phyloP scores from a whole-genome alignment of 441 rosid genomes.

The Rhodomyrtus psidioides region DNA sequence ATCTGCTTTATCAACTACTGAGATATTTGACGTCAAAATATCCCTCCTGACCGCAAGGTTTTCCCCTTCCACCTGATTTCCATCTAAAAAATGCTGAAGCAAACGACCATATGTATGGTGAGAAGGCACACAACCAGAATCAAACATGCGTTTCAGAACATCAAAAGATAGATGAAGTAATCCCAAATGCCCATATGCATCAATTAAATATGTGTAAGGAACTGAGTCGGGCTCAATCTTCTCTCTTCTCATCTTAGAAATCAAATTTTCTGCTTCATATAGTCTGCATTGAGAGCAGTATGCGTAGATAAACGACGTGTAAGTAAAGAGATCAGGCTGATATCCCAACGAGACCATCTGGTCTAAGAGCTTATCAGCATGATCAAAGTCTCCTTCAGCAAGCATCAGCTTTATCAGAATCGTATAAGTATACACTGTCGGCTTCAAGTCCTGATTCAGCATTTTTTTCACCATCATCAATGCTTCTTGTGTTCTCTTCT shows the following conservation, averaged over 20 bases:
- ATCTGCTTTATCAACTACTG: conserved; percentile 23
- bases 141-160: conserved; percentile 66
- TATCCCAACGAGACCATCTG: conserved; percentile 43
- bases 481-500: conserved; percentile 38
- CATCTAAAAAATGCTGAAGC: conserved; percentile 42
- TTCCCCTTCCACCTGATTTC: conserved; percentile 26
- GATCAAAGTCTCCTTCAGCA: conserved; percentile 51
- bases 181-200: conserved; percentile 52
- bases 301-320: conserved; percentile 58
- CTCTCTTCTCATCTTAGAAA: conserved; percentile 48
- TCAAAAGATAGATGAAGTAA: conserved; percentile 47
- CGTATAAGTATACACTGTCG: conserved; percentile 49
- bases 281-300: conserved; percentile 51
- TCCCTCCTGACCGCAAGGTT: conserved; percentile 9
- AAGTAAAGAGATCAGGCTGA: conserved; percentile 54
- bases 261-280: conserved; percentile 51
- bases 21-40: conserved; percentile 17
- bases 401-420: conserved; percentile 49
- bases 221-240: conserved; percentile 55
- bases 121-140: conserved; percentile 67
- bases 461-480: conserved; percentile 32
- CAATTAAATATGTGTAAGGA: conserved; percentile 47
- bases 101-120: conserved; percentile 46
- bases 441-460: conserved; percentile 36
- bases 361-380: conserved; percentile 36